phyloP scores from a whole-genome alignment of 257 asterid species.

The Buddleja alternifolia region DNA sequence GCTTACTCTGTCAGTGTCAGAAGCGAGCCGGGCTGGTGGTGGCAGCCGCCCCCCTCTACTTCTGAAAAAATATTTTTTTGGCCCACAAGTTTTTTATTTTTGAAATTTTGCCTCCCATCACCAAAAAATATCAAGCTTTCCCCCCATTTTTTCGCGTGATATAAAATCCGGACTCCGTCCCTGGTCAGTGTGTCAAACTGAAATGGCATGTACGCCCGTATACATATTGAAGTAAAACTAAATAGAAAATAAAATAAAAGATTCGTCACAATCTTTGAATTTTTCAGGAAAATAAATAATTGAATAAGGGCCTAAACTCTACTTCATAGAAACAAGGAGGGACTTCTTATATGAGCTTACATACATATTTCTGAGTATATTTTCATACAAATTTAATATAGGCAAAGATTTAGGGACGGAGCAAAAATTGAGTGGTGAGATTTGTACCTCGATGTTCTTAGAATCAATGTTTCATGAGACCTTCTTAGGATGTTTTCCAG shows the following conservation, averaged over 20 bases:
- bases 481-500: neutral
- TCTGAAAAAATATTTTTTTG: too few relatives aligned
- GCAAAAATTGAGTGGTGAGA: conserved; percentile 8
- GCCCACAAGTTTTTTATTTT: too few relatives aligned
- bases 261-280: conserved; percentile 26
- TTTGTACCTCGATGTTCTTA: conserved; percentile 25
- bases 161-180: too few relatives aligned
- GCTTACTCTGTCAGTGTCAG: too few relatives aligned
- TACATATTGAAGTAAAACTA: neutral
- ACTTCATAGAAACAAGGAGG: neutral
- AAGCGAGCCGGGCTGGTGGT: too few relatives aligned
- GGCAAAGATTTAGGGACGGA: neutral
- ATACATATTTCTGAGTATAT: neutral
- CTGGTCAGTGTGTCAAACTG: conserved; percentile 7
- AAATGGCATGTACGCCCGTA: conserved; percentile 5
- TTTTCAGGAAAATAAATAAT: conserved; percentile 5
- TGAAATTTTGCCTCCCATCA: too few relatives aligned
- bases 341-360: neutral
- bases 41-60: too few relatives aligned
- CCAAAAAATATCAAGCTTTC: too few relatives aligned
- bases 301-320: neutral
- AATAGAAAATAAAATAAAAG: neutral
- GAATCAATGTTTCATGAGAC: neutral
- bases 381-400: neutral
- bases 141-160: neutral